Percentiles rank a stretch among this genome's conserved stretches.
phyloP scores from a whole-genome alignment of 805 yeast genomes.

The Candida multigemmis region DNA sequence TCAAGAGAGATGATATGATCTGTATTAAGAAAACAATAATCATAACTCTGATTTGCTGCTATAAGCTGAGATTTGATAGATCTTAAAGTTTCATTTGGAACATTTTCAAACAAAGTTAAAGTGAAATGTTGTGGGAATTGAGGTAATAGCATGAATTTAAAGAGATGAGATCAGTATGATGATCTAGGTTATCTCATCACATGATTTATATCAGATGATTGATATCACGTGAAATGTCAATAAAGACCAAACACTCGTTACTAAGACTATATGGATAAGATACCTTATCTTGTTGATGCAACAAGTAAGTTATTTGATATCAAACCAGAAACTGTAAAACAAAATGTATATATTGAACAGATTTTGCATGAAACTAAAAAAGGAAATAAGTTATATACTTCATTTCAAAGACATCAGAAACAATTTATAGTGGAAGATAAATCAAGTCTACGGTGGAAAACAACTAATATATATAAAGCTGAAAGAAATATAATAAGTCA shows the following conservation, averaged over 20 bases:
- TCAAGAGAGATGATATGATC: conserved; percentile 47
- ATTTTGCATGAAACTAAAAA: conserved; percentile 20
- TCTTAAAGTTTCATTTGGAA: conserved; percentile 26
- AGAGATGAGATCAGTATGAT: too few relatives aligned
- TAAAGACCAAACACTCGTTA: too few relatives aligned
- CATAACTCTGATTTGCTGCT: conserved; percentile 37
- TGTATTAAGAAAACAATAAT: conserved; percentile 62
- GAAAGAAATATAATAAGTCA: conserved; percentile 11
- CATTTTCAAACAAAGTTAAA: conserved; percentile 12
- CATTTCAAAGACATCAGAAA: conserved; percentile 23
- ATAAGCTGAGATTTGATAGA: conserved; percentile 37
- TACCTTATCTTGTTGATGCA: too few relatives aligned
- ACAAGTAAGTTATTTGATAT: too few relatives aligned
- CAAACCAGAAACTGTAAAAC: too few relatives aligned
- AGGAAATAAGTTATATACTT: conserved; percentile 19
- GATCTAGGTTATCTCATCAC: too few relatives aligned
- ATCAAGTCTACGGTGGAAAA: too few relatives aligned
- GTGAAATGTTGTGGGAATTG: conserved; percentile 30
- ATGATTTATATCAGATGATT: too few relatives aligned
- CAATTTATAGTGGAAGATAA: conserved; percentile 21
- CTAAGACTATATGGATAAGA: too few relatives aligned
- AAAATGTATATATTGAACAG: conserved; percentile 18
- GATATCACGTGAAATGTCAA: too few relatives aligned
- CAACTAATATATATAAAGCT: too few relatives aligned
- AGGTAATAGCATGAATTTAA: too few relatives aligned